Evolutionary conservation across 2,329 filamentous ascomycete genomes (phyloP), one percentile per base, ranked within the genome.

Genomic region (Anthostomella pinea): DNA sequence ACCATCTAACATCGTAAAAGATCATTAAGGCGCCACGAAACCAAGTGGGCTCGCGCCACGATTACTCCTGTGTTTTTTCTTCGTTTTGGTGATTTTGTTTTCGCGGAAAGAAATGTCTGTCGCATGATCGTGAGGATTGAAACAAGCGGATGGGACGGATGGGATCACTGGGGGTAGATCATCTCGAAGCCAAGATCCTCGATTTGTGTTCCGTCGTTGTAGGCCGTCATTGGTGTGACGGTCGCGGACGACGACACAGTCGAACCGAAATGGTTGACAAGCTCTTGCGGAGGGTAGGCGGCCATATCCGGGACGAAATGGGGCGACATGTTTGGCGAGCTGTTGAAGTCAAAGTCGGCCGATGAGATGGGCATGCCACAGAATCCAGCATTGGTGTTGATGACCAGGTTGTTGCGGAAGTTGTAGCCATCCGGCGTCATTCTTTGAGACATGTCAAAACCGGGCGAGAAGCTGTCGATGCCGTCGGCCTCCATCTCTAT

Each of bases 331-430:
- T 35, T 46, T 9, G 48, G 34, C 8, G 47, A 38, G 33, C 40
- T 45, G 16, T 42, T 46, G 24, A 58, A 58, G 11, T 51, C 48
- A 36, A 59, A 59, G 27, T 54, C 52, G 8, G 57, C 56, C 1
- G 57, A 60, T 2, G 57, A 59, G 9, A 59, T 43, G 20, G 56
- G 56, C 43, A 52, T 54, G 5, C 29, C 13, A 14, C 28, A 35
- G 27, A 54, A 45, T 4, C 49, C 43, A 9, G 48, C 18, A 21
- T 45, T 37, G 17, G 45, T 39, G 29, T 46, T 49, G 30, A 54
- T 40, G 7, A 47, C 40, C 9, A 56, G 31, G 11, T 35, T 46
- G 27, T 28, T 43, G 8, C 39, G 28, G 22, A 50, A 45, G 23
- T 23, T 30, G 36, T 52, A 59, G 22, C 26, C 19, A 8, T 20